Percentiles rank a stretch among this genome's conserved stretches.
Evolutionary conservation across 306 rosid species (phyloP).

Genomic region (Vigna nakashimae): DNA sequence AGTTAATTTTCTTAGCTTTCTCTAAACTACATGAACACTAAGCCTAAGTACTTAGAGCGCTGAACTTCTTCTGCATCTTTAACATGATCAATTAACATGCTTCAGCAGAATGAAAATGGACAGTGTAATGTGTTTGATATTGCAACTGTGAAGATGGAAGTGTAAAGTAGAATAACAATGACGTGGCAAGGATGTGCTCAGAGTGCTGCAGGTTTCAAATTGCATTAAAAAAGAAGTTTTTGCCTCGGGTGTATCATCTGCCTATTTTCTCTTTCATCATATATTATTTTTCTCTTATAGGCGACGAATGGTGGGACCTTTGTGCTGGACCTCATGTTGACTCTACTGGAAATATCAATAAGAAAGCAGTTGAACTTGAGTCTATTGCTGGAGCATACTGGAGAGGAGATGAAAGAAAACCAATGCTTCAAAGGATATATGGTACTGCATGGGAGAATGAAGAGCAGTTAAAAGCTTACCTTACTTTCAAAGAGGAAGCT

Average conservation of each 20-base stretch:
- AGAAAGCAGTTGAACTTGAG: constrained; percentile 93
- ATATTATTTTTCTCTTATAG: constrained; percentile 50
- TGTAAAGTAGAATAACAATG: constrained; percentile 47
- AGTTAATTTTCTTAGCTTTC: constrained; percentile 18
- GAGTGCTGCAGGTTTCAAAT: constrained; percentile 42
- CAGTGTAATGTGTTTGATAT: constrained; percentile 46
- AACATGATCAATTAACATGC: constrained; percentile 41
- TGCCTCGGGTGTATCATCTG: constrained; percentile 32
- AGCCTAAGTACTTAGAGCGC: constrained; percentile 38
- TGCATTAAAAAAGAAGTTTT: constrained; percentile 38
- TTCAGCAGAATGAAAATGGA: constrained; percentile 49
- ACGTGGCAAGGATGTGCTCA: constrained; percentile 37
- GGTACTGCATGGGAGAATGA: constrained; percentile 99
- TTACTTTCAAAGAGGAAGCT: constrained; percentile 96
- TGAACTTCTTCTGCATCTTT: constrained; percentile 45
- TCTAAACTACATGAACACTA: constrained; percentile 25
- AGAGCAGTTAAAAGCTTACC: constrained; percentile 85
- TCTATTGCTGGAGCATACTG: constrained; percentile 99
- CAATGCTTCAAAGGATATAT: constrained; percentile 92
- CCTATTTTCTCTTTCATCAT: constrained; percentile 36
- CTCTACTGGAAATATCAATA: constrained; percentile 87
- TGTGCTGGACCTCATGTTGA: constrained; percentile 99
- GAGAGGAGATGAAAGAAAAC: constrained; percentile 97
- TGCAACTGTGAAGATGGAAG: constrained; percentile 49
- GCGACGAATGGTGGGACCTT: constrained; percentile 98